Percentiles rank a stretch among this genome's conserved stretches.
phyloP scores from a whole-genome alignment of 2,329 filamentous ascomycete genomes.

The Tolypocladium sp. region DNA sequence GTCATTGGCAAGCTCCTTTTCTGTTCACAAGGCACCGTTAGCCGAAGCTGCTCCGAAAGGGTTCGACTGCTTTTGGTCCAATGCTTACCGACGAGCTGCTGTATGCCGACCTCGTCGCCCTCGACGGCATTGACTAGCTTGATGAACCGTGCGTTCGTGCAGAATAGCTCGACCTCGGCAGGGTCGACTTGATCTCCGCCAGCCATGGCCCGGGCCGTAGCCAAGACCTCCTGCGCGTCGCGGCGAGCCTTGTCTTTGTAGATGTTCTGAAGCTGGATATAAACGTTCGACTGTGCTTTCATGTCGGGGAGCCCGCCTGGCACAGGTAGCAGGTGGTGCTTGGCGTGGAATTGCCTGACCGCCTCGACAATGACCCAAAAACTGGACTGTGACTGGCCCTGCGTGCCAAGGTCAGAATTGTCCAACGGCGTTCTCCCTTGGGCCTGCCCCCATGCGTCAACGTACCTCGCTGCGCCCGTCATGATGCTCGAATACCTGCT shows the following conservation, averaged over 20 bases:
- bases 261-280: slow-evolving; percentile 82
- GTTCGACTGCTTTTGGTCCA: neutral
- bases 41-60: neutral
- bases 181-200: slow-evolving; percentile 48
- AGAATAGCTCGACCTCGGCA: slow-evolving; percentile 80
- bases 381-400: slow-evolving; percentile 24
- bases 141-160: slow-evolving; percentile 89
- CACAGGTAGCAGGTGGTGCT: slow-evolving; percentile 67
- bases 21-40: slow-evolving; percentile 22
- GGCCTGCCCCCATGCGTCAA: slow-evolving; percentile 11
- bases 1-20: slow-evolving; percentile 45
- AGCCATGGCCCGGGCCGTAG: slow-evolving; percentile 45
- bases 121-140: slow-evolving; percentile 63
- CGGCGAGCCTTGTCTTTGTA: slow-evolving; percentile 82
- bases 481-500: slow-evolving; percentile 68
- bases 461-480: slow-evolving; percentile 38
- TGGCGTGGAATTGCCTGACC: slow-evolving; percentile 65
- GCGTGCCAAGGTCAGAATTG: neutral
- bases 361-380: slow-evolving; percentile 90
- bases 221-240: slow-evolving; percentile 68
- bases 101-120: slow-evolving; percentile 34
- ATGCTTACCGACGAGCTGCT: slow-evolving; percentile 46
- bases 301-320: slow-evolving; percentile 89
- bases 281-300: slow-evolving; percentile 88
- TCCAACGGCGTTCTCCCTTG: neutral